phyloP scores from a whole-genome alignment of 78 protist species.

The Tieghemostelium lacteum region DNA sequence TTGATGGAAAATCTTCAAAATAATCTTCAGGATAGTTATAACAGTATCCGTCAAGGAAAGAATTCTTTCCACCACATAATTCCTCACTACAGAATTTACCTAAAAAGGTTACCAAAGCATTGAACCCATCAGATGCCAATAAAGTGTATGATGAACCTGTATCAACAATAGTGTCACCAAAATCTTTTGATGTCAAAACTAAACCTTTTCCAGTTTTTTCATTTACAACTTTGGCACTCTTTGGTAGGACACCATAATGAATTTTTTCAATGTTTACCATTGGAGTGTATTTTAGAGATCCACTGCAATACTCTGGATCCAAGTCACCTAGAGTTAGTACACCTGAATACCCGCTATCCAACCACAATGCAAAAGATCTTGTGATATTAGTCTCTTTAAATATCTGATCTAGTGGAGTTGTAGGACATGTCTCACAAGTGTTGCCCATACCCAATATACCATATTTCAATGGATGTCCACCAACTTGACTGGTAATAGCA shows the following conservation, averaged over 20 bases:
- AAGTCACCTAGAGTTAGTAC: conserved; percentile 40
- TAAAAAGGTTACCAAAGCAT: not conserved
- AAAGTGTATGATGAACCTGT: conserved; percentile 60
- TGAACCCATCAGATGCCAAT: not conserved
- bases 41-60: conserved; percentile 56
- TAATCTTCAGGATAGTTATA: conserved; percentile 1
- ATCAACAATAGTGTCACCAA: conserved; percentile 56
- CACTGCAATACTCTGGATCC: conserved; percentile 3
- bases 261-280: conserved; percentile 26
- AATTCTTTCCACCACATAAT: conserved; percentile 30
- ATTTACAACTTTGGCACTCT: not conserved
- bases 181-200: conserved; percentile 28
- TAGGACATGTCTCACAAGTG: conserved; percentile 36
- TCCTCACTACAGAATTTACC: conserved; percentile 5
- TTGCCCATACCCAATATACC: conserved; percentile 76
- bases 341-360: conserved; percentile 45
- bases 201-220: not conserved
- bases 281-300: conserved; percentile 33
- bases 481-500: conserved; percentile 15
- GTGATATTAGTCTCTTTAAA: conserved; percentile 19
- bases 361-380: conserved; percentile 62
- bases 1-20: conserved; percentile 28
- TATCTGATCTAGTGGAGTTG: conserved; percentile 40
- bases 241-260: conserved; percentile 44
- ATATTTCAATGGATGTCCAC: conserved; percentile 22